Evolutionary conservation across 2,329 filamentous ascomycete genomes (phyloP).

Genomic region (Botrytis fragariae): DNA sequence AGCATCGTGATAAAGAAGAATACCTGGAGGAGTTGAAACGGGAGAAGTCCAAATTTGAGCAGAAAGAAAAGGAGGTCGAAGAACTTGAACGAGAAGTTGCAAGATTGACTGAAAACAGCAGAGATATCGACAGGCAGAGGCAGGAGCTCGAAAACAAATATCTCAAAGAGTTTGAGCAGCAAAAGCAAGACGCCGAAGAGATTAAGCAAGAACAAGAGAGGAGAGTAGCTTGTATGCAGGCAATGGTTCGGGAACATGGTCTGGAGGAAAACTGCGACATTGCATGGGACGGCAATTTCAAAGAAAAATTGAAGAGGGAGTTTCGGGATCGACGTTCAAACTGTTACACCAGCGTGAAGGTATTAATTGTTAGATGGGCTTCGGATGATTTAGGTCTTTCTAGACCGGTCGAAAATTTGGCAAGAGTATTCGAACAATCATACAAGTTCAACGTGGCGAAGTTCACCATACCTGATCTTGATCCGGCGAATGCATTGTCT

Average conservation of each 20-base stretch:
- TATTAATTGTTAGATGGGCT: background rate
- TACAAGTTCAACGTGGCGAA: background rate
- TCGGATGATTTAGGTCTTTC: background rate
- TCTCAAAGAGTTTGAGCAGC: background rate
- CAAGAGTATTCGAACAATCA: background rate
- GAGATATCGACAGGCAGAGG: background rate
- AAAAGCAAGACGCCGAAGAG: background rate
- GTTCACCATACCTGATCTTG: background rate
- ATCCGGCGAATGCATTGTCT: background rate
- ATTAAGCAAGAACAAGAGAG: background rate
- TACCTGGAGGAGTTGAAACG: background rate
- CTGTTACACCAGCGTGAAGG: background rate
- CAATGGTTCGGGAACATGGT: background rate
- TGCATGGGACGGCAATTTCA: background rate
- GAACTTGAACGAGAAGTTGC: background rate
- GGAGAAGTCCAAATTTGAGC: background rate
- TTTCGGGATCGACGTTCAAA: background rate
- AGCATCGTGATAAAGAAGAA: background rate
- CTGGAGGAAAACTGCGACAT: background rate
- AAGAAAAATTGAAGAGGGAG: background rate
- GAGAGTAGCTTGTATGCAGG: background rate
- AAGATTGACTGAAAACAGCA: background rate
- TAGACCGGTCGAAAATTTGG: background rate
- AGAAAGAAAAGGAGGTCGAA: background rate
- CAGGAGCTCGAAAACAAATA: background rate